A percentile compares a stretch with the other conserved stretches of the same genome.
phyloP scores from a whole-genome alignment of 2,329 filamentous ascomycete genomes.

The Aspergillus clavatus region DNA sequence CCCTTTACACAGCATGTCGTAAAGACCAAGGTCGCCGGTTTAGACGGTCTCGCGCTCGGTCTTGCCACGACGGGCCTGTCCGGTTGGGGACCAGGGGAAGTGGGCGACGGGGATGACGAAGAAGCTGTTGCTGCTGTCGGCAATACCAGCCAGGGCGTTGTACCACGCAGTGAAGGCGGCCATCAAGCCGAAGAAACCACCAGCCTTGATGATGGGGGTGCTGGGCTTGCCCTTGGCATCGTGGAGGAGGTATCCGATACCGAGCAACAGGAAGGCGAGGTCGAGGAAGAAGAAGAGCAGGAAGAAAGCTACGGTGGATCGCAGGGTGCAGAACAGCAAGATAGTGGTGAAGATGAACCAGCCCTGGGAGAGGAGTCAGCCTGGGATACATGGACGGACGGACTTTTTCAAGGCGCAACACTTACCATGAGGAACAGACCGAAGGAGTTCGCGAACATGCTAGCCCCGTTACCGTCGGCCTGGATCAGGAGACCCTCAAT shows the following conservation, averaged over 20 bases:
- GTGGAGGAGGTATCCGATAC: slow-evolving; percentile 58
- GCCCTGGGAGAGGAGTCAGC: slow-evolving; percentile 41
- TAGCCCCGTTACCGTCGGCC: slow-evolving; percentile 21
- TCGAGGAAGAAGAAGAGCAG: slow-evolving; percentile 72
- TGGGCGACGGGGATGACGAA: slow-evolving; percentile 88
- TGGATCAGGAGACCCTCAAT: slow-evolving; percentile 45
- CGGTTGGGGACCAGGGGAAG: slow-evolving; percentile 89
- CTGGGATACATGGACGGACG: too few relatives aligned
- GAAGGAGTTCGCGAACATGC: slow-evolving; percentile 56
- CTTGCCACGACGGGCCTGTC: slow-evolving; percentile 56
- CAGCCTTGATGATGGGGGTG: slow-evolving; percentile 58
- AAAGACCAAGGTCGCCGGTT: too few relatives aligned
- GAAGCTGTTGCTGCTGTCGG: slow-evolving; percentile 70
- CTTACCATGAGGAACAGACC: slow-evolving; percentile 66
- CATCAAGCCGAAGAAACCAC: slow-evolving; percentile 74
- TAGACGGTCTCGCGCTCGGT: slow-evolving; percentile 42
- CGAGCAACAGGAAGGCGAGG: slow-evolving; percentile 68
- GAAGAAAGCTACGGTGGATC: slow-evolving; percentile 75
- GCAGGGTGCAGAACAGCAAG: slow-evolving; percentile 67
- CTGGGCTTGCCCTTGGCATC: slow-evolving; percentile 40
- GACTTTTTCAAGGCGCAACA: background rate
- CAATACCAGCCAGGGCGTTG: slow-evolving; percentile 76
- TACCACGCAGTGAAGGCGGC: slow-evolving; percentile 84
- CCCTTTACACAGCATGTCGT: too few relatives aligned
- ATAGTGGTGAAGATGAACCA: slow-evolving; percentile 85